Evolutionary conservation across 1,284 basidiomycete species (phyloP), one percentile per base, ranked within the genome.

Genomic region (Neotropicomus parvogracilis): DNA sequence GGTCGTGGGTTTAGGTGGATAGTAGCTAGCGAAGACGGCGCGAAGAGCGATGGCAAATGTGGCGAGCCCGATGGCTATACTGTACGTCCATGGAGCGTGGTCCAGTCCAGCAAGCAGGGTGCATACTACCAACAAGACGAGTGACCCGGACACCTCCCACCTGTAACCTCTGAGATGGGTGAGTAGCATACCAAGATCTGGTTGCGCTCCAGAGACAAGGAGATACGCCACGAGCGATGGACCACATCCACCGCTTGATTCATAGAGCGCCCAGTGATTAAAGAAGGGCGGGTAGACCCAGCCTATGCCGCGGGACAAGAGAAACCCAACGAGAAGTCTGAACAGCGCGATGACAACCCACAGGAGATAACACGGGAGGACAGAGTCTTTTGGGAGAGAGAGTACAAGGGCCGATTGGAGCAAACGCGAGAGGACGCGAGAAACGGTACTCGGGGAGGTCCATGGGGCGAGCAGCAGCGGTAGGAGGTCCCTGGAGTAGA

Each of bases 201-300:
- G 57, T 29, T 49, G 44, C 14, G 35, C 40, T 29, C 60, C 56
- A 10, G 44, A 62, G 7, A 35, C 40, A 16, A 58, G 37, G 19
- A 64, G 46, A 40, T 64, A 62, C 4, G 58, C 52, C n/a, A 63
- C 50, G 3, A 73, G 49, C 14, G 65, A 42, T 31, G 70, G 67
- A 6, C 70, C 71, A 34, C 67, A 66, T 38, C 72, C 71, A 7
- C 65, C 57, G 14, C 57, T 62, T 11, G 59, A 54, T 49, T 75
- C 73, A 44, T 74, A 74, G 4, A 72, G 56, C 13, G 69, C 62
- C 57, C 65, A 71, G 50, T 74, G 72, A 37, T 54, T 65, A 55
- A 74, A 72, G n/a, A 74, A 43, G 9, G 27, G 45, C 1, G 71
- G 73, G 38, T 63, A 62, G 14, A 69, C 58, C 70, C 70, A 73